Conservation (phyloP, 257 asterid genomes). For the Lantana camara region DNA sequence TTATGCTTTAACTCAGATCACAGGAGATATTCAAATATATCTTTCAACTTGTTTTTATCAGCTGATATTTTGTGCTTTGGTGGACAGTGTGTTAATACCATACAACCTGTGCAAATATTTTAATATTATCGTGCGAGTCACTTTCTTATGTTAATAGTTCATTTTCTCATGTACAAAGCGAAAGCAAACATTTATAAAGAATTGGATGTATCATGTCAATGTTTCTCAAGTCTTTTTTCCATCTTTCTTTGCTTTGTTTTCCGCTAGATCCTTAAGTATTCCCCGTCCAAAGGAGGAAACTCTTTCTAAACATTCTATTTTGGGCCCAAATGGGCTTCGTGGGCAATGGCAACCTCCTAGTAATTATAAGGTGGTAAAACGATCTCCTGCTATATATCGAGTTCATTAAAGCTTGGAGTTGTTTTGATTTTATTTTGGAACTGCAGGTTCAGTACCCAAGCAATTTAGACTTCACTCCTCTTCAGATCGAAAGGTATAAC, state of each 20-base stretch:
- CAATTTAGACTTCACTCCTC: conserved; percentile 60
- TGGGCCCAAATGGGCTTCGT: conserved; percentile 90
- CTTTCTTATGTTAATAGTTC: conserved; percentile 18
- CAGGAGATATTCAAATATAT: conserved; percentile 13
- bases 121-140: conserved; percentile 8
- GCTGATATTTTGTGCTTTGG: not conserved
- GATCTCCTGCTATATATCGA: conserved; percentile 20
- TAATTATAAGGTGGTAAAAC: conserved; percentile 56
- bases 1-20: not conserved
- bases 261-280: conserved; percentile 54
- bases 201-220: conserved; percentile 20
- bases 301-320: conserved; percentile 85
- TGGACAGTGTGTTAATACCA: conserved; percentile 1
- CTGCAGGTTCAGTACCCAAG: conserved; percentile 92
- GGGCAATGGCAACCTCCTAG: conserved; percentile 90
- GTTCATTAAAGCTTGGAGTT: conserved; percentile 15
- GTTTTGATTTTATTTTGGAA: conserved; percentile 25
- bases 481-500: conserved; percentile 64
- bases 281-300: conserved; percentile 88
- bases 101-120: not conserved
- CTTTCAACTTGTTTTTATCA: not conserved
- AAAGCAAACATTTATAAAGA: not conserved
- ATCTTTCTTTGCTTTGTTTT: conserved; percentile 18
- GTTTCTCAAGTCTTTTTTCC: conserved; percentile 20
- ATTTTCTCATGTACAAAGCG: not conserved